Conservation (phyloP, 805 yeast genomes). For the Starmerella ratchasimensis region DNA sequence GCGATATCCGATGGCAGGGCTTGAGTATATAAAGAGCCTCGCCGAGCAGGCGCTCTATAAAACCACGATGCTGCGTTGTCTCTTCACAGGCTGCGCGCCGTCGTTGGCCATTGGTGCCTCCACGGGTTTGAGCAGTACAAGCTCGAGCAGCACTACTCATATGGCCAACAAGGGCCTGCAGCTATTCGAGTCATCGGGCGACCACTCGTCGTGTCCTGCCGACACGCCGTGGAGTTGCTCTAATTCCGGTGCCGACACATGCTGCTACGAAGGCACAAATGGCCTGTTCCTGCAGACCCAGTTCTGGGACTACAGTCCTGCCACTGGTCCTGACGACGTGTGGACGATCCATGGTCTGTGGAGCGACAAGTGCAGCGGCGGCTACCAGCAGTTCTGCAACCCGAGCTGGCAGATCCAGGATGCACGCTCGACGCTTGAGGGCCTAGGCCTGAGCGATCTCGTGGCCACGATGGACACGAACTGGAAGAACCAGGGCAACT, state of each 20-base stretch:
- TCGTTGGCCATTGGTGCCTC: neutral
- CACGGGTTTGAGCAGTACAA: too few species aligned
- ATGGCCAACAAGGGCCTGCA: neutral
- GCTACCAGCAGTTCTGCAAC: slow-evolving; percentile 69
- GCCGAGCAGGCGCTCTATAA: neutral
- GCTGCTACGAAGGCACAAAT: slow-evolving; percentile 81
- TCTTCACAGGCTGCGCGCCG: neutral
- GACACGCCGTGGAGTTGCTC: slow-evolving; percentile 27
- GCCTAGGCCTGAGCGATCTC: slow-evolving; percentile 34
- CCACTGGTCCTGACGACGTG: slow-evolving; percentile 53
- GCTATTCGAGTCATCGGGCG: slow-evolving; percentile 4
- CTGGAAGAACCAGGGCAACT: slow-evolving; percentile 66
- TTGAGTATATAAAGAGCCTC: neutral
- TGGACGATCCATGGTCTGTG: slow-evolving; percentile 80
- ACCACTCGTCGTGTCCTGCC: slow-evolving; percentile 25
- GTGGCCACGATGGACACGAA: slow-evolving; percentile 40
- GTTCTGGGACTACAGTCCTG: slow-evolving; percentile 80
- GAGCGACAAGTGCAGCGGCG: slow-evolving; percentile 81
- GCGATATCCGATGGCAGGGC: too few species aligned
- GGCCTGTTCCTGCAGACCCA: slow-evolving; percentile 77
- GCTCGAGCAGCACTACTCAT: too few species aligned
- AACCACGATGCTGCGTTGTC: slow-evolving; percentile 1
- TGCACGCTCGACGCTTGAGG: slow-evolving; percentile 35
- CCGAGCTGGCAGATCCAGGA: slow-evolving; percentile 39
- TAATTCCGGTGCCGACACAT: slow-evolving; percentile 33